Evolutionary conservation across 2,329 filamentous ascomycete genomes (phyloP), one percentile per base, ranked within the genome.

Genomic region (Xylaria sp.): DNA sequence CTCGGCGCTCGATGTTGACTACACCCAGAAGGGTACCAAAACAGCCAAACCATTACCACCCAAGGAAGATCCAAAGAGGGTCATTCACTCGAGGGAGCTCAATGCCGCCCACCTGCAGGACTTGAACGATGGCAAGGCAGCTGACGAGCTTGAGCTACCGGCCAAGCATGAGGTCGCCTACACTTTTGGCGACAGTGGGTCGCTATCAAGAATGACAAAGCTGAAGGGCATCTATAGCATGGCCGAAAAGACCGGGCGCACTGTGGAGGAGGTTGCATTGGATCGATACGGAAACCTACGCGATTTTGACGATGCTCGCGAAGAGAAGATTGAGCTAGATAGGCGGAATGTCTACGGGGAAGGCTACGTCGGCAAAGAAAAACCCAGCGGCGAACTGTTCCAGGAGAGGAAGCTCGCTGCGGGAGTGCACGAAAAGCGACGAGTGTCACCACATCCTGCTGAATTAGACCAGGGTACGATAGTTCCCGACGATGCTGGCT

Each of bases 141-240:
- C 85, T 1, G 85, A 88, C 32, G 84, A 88, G 14, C 78, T 88
- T 9, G 81, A 85, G 24, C 79, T 87, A 6, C 84, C 86, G 1
- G 82, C 85, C 0, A 81, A 88, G 53, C 84, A 89, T 61, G 87
- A 92, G 64, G 88, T 97, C 8, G 84, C 88, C 66, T 99, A 98
- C 77, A 92, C 83, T 0, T 97, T 99, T 79, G 96, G 97, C 19
- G 96, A 99, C 78, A 82, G 88, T 6, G 95, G 96, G 0, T 95
- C 94, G 14, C 89, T 93, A 74, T 99, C 97, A 96, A 90, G 97
- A 58, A 97, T 99, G 94, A 97, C 92, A 5, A 98, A 94, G 79
- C 87, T 99, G 36, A 94, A 92, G 72, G 92, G 90, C 11, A 93
- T 97, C 1, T 97, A 97, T 79, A 87, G 88, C 30, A 87, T 90